Base-by-base conservation (phyloP, 176 grass and related monocot species). In the Areca catechu region DNA sequence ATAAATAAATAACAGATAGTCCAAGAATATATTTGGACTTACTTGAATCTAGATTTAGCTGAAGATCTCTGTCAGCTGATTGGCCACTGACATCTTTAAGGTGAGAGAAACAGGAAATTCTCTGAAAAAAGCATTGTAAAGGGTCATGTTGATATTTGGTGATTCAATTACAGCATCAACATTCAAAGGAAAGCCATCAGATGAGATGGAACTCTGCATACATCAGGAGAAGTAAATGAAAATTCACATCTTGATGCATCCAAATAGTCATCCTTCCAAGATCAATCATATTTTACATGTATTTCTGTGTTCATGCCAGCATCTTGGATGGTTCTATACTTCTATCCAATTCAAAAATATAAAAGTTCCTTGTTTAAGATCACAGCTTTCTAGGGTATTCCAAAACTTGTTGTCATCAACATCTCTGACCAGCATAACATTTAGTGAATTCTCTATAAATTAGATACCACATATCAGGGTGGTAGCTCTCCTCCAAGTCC, bases 91-190 rank as follows among this genome's bases (percentile, higher is more conserved):
- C 5, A 76, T 61, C 76, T 77, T 86, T 28, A 95, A 57, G 62
- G 79, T 81, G 19, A 86, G 86, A 17, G 79, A 86, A 80, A 95
- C 77, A 7, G 90, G 76, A 54, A 74, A 81, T 63, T 69, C 34
- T 56, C 90, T 71, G 15, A 95, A 89, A 75, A 95, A 95, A 14
- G 82, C 90, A 81, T 95, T 74, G 24, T 75, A 89, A 49, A 89
- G 59, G 58, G 86, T 79, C 63, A 69, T 69, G 24, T 72, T 95
- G 62, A 95, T 74, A 51, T 85, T 86, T 30, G 53, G 25, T 19
- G 90, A 95, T 54, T 70, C 66, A 22, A 95, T 86, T 58, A 79
- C 79, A 16, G 77, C 74, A 74, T 89, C 90, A 22, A 86, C 67
- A 62, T 80, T 76, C 14, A 23, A 60, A 72, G 90, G 73, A 53